Base-by-base conservation (phyloP, 345 rosid species). In the Hirschfeldia incana region DNA sequence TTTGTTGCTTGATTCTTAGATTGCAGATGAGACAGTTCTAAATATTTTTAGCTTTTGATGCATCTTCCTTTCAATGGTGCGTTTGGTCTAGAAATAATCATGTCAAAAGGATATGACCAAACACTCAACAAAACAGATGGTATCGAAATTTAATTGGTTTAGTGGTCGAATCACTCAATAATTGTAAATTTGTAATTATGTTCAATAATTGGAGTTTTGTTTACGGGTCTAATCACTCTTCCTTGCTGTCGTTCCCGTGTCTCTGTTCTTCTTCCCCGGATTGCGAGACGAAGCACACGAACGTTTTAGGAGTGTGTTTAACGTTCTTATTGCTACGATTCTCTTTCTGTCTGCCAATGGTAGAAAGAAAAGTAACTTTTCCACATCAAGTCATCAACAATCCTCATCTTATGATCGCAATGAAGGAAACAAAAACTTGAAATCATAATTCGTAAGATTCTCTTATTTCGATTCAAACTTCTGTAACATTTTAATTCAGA, bases 401-500 rank as follows among this genome's bases (percentile, higher is more conserved):
- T 44, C n/a, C 9, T n/a, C 51, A 44, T 44, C 51, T 44, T 11
- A 44, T 44, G n/a, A 44, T 8, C 44, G 3, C 16, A 46, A 12
- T 51, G 57, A 51, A 51, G 8, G 17, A 4, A 51, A 51, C 57
- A 51, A 51, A n/a, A n/a, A 51, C 57, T 51, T 51, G 57, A n/a
- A 51, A 51, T 51, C 57, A n/a, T n/a, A 51, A 51, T 51, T 5
- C 21, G n/a, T n/a, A 21, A 51, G 57, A 5, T 51, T 51, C 57
- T 51, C 57, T 51, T 51, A n/a, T 51, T 51, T 51, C 5, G 8
- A 51, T 46, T 46, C 16, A 51, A 15, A n/a, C 8, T 51, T 51
- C 4, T 44, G 39, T 26, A 72, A 57, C 61, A 70, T 32, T 69
- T 30, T 58, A 76, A 58, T 69, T 76, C 36, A 44, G 51, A 60